phyloP scores from a whole-genome alignment of 2,329 filamentous ascomycete species.

The Trichoderma polysporum region DNA sequence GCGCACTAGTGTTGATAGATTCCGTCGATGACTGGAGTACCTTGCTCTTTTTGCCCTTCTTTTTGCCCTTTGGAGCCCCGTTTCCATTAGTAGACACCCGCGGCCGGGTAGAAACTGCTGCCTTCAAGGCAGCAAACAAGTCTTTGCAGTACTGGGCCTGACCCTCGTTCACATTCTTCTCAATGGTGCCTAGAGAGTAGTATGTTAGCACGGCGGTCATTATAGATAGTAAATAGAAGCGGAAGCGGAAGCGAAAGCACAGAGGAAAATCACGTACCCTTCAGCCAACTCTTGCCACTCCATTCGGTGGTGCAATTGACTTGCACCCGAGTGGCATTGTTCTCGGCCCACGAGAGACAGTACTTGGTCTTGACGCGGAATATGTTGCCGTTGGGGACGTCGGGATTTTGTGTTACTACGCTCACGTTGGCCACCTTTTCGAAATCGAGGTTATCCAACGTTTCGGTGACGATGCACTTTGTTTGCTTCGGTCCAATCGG shows the following conservation, averaged over 20 bases:
- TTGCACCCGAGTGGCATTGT: conserved; percentile 79
- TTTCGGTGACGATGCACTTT: conserved; percentile 87
- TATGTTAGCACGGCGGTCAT: conserved; percentile 31
- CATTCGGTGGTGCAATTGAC: conserved; percentile 92
- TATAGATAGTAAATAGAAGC: neutral
- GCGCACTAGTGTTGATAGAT: conserved; percentile 39
- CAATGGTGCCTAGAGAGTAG: conserved; percentile 72
- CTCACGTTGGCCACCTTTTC: conserved; percentile 85
- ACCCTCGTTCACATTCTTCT: conserved; percentile 91
- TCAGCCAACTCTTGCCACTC: conserved; percentile 97
- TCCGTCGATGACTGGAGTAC: conserved; percentile 46
- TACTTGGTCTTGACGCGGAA: conserved; percentile 94
- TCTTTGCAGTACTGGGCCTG: conserved; percentile 82
- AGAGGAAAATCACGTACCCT: conserved; percentile 59
- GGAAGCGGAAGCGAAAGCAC: neutral
- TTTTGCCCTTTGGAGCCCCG: conserved; percentile 57
- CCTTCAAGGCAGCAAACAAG: conserved; percentile 70
- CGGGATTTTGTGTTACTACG: conserved; percentile 83
- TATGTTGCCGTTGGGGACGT: conserved; percentile 90
- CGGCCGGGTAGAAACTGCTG: conserved; percentile 66
- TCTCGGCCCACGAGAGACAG: conserved; percentile 87
- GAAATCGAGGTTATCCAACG: conserved; percentile 78
- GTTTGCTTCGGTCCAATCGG: conserved; percentile 91
- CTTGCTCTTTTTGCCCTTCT: conserved; percentile 57
- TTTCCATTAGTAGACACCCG: conserved; percentile 48